These are phyloP conservation scores for Globisporangium carolinianum DNA, from an alignment of 352 stramenopile species.

Conservation along the genomic window DNA sequence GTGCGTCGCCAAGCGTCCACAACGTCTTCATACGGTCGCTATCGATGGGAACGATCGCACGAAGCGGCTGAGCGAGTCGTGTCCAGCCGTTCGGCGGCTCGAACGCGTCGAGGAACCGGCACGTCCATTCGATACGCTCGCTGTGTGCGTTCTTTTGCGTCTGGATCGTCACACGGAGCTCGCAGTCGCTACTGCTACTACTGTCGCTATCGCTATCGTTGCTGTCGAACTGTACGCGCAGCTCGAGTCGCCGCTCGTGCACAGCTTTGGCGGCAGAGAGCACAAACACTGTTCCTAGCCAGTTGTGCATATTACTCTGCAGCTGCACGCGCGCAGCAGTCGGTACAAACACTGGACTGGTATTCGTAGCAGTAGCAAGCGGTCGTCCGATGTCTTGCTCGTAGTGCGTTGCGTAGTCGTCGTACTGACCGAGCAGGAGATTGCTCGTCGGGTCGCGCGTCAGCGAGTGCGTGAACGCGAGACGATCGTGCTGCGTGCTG, in stretches of 20 bases:
- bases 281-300: conserved; percentile 27
- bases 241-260: conserved; percentile 11
- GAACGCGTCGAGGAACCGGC: conserved; percentile 13
- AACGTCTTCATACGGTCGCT: no score
- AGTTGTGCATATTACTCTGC: conserved; percentile 16
- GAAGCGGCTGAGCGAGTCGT: not conserved
- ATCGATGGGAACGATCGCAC: no score
- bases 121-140: conserved; percentile 34
- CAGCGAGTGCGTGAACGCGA: conserved; percentile 19
- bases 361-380: not conserved
- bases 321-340: conserved; percentile 32
- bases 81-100: conserved; percentile 9
- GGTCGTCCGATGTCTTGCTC: conserved; percentile 12
- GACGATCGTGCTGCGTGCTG: not conserved
- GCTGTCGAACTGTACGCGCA: conserved; percentile 18
- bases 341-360: conserved; percentile 11
- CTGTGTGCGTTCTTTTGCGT: conserved; percentile 16
- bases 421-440: conserved; percentile 26
- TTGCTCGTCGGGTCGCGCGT: not conserved
- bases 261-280: conserved; percentile 40
- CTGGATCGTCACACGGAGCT: conserved; percentile 31
- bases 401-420: conserved; percentile 28
- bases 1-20: conserved; percentile 28
- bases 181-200: conserved; percentile 7
- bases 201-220: not conserved